phyloP scores from a whole-genome alignment of 192 early-diverging fungal genomes.

The Geosiphon pyriformis region DNA sequence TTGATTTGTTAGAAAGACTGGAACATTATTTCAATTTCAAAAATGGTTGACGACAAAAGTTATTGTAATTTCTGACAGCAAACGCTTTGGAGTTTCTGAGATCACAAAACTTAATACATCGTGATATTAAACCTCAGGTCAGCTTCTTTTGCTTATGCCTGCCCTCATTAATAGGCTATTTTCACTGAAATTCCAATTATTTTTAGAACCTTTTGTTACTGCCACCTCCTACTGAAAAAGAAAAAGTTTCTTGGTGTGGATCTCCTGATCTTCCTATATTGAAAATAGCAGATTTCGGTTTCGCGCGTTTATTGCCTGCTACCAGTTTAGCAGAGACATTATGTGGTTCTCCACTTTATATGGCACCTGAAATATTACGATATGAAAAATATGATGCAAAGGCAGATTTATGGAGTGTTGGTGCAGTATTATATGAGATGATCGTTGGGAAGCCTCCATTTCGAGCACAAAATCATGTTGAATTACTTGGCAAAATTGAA shows the following conservation, averaged over 20 bases:
- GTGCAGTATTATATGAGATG: conserved; percentile 94
- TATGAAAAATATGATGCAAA: conserved; percentile 93
- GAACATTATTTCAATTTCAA: neutral
- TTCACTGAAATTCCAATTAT: conserved; percentile 16
- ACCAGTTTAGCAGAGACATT: conserved; percentile 89
- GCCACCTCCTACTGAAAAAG: conserved; percentile 46
- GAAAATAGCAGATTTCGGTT: conserved; percentile 98
- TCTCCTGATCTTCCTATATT: conserved; percentile 65
- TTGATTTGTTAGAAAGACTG: too few species aligned
- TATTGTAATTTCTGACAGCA: conserved; percentile 38
- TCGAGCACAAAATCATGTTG: conserved; percentile 88
- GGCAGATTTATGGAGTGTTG: conserved; percentile 96
- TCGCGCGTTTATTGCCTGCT: conserved; percentile 81
- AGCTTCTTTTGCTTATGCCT: too few species aligned
- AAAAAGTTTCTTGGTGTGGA: conserved; percentile 31
- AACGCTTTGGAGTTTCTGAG: conserved; percentile 86
- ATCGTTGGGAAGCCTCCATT: conserved; percentile 87
- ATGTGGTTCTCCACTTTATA: conserved; percentile 95
- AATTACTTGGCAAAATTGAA: conserved; percentile 88
- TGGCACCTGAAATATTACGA: conserved; percentile 84
- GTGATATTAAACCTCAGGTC: conserved; percentile 97
- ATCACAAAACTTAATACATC: conserved; percentile 83
- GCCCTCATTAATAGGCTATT: conserved; percentile 24
- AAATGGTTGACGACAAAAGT: neutral
- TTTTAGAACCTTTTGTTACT: conserved; percentile 75